Evolutionary conservation across 495 filamentous ascomycete genomes (phyloP).

Genomic region (Hypoxylon crocopeplum): DNA sequence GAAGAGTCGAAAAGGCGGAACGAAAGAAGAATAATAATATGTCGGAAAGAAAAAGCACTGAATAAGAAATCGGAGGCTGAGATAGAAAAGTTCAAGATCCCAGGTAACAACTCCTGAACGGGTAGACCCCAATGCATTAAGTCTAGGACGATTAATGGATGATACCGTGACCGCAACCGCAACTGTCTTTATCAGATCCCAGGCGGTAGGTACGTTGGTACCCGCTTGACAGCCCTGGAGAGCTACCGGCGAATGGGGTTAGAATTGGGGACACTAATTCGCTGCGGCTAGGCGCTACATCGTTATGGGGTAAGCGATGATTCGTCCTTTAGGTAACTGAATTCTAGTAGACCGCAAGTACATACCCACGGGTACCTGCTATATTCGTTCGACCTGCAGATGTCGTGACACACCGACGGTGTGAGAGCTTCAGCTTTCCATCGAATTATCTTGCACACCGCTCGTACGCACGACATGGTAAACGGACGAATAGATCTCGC

Average conservation of each 20-base stretch:
- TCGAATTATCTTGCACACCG: conserved; percentile 16
- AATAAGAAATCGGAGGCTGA: conserved; percentile 10
- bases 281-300: too few relatives aligned
- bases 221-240: neutral
- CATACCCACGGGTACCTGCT: neutral
- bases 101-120: conserved; percentile 18
- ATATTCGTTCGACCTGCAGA: conserved; percentile 14
- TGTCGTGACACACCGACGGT: conserved; percentile 26
- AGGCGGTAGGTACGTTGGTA: too few relatives aligned
- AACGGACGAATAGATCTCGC: conserved; percentile 18
- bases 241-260: too few relatives aligned
- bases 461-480: neutral
- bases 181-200: conserved; percentile 23
- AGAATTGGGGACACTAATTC: too few relatives aligned
- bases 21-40: conserved; percentile 8
- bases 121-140: conserved; percentile 19
- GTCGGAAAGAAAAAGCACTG: conserved; percentile 1
- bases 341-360: too few relatives aligned
- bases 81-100: conserved; percentile 2
- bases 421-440: conserved; percentile 2
- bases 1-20: neutral
- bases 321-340: too few relatives aligned
- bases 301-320: too few relatives aligned
- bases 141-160: too few relatives aligned
- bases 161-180: too few relatives aligned